Percentiles rank a stretch among this genome's conserved stretches.
phyloP scores from a whole-genome alignment of 306 rosid genomes.

The Cicer arietinum region DNA sequence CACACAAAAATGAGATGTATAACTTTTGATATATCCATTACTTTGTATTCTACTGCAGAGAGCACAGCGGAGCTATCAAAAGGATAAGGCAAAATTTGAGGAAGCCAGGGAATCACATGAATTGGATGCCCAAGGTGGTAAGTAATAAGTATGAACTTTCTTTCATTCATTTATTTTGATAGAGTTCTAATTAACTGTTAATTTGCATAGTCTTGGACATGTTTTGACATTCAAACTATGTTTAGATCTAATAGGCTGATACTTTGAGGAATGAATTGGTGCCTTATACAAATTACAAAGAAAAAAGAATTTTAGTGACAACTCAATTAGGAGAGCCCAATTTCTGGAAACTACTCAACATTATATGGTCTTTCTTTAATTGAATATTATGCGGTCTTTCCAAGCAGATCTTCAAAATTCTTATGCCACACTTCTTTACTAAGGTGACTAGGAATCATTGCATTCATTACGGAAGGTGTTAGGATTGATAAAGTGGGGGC shows the following conservation, averaged over 20 bases:
- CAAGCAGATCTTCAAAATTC: slow-evolving; percentile 15
- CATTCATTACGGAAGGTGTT: background rate
- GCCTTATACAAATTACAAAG: background rate
- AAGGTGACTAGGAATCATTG: slow-evolving; percentile 10
- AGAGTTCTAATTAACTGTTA: slow-evolving; percentile 24
- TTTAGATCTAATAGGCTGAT: background rate
- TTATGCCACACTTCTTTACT: slow-evolving; percentile 22
- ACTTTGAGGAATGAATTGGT: slow-evolving; percentile 10
- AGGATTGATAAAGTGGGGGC: background rate
- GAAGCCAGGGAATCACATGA: slow-evolving; percentile 69
- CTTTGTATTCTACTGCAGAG: slow-evolving; percentile 61
- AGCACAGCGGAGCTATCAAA: slow-evolving; percentile 91
- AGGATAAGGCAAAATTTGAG: slow-evolving; percentile 75
- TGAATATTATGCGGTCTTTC: background rate
- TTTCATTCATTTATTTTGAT: slow-evolving; percentile 15
- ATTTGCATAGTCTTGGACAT: slow-evolving; percentile 19
- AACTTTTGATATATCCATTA: slow-evolving; percentile 15
- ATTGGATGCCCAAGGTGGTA: slow-evolving; percentile 66
- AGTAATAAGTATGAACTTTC: slow-evolving; percentile 60
- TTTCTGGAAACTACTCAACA: slow-evolving; percentile 25
- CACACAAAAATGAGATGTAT: slow-evolving; percentile 7
- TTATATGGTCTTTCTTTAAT: background rate
- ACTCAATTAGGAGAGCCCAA: slow-evolving; percentile 16
- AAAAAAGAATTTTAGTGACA: slow-evolving; percentile 10
- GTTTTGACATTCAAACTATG: slow-evolving; percentile 17